These are phyloP conservation scores for Cruciata laevipes DNA, from an alignment of 257 asterid genomes.

Conservation along the genomic window DNA sequence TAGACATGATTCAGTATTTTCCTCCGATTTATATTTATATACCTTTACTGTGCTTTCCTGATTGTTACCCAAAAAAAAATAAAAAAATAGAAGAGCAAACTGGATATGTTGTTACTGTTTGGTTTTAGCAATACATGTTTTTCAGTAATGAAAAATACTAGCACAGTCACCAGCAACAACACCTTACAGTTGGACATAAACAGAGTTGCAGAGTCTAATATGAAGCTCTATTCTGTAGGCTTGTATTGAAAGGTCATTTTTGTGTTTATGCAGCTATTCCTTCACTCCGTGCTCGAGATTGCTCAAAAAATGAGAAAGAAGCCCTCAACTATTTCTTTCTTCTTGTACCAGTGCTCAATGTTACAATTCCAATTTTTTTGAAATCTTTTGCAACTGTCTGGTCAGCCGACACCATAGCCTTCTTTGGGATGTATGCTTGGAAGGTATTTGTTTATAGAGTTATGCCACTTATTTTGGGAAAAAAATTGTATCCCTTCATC, in stretches of 20 bases:
- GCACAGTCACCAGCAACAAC: background rate
- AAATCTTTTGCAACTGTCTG: constrained; percentile 94
- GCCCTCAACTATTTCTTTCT: constrained; percentile 88
- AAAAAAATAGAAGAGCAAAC: background rate
- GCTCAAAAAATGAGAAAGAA: constrained; percentile 95
- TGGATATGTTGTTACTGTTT: background rate
- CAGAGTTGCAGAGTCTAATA: background rate
- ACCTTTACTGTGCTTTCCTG: background rate
- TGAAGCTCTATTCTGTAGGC: background rate
- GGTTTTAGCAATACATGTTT: background rate
- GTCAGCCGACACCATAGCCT: constrained; percentile 77
- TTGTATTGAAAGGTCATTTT: background rate
- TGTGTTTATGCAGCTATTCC: constrained; percentile 67
- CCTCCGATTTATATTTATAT: background rate
- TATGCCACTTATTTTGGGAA: background rate
- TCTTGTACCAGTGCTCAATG: constrained; percentile 68
- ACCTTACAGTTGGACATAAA: constrained; percentile 2
- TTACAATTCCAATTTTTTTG: constrained; percentile 73
- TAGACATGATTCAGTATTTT: background rate
- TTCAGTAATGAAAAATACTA: background rate
- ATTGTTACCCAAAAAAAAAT: background rate
- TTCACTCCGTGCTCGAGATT: constrained; percentile 91
- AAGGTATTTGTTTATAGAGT: constrained; percentile 43
- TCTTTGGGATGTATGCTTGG: constrained; percentile 93
- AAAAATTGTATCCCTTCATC: constrained; percentile 1